Percentiles rank a stretch among this genome's conserved stretches.
phyloP scores from a whole-genome alignment of 345 rosid genomes.

The Excoecaria cochinchinensis region DNA sequence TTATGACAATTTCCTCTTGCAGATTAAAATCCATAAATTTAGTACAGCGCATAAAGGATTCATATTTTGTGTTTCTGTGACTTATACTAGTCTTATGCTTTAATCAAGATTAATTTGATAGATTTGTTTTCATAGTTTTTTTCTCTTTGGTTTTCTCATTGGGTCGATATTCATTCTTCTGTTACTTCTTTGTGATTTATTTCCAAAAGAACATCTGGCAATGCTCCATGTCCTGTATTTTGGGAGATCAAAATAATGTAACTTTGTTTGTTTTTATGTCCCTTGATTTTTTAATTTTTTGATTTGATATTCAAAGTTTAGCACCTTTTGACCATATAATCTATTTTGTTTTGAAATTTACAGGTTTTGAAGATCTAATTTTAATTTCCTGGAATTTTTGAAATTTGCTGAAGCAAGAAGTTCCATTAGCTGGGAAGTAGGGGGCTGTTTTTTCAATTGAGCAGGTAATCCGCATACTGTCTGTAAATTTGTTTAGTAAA shows the following conservation, averaged over 20 bases:
- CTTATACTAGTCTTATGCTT: neutral
- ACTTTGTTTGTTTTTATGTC: neutral
- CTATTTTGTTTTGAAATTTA: constrained; percentile 6
- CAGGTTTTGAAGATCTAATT: constrained; percentile 33
- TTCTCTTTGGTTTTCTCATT: neutral
- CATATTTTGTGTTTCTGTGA: neutral
- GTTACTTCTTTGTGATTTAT: neutral
- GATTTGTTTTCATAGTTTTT: constrained; percentile 3
- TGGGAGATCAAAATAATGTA: neutral
- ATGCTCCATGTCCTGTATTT: neutral
- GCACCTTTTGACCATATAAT: neutral
- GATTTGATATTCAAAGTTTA: neutral
- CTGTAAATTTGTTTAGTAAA: neutral
- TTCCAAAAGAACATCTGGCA: neutral
- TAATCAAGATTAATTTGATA: neutral
- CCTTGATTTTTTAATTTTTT: constrained; percentile 1
- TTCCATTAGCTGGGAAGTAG: neutral
- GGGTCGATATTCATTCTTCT: neutral
- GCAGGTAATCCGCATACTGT: constrained; percentile 21
- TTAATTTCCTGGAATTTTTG: constrained; percentile 14
- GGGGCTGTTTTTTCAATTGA: constrained; percentile 1
- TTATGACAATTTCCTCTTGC: constrained; percentile 12
- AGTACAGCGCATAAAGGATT: neutral
- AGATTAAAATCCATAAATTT: constrained; percentile 14
- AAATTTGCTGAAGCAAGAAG: constrained; percentile 1